Base-by-base conservation (phyloP, 2,329 filamentous ascomycete species). In the Neonectria sp. region DNA sequence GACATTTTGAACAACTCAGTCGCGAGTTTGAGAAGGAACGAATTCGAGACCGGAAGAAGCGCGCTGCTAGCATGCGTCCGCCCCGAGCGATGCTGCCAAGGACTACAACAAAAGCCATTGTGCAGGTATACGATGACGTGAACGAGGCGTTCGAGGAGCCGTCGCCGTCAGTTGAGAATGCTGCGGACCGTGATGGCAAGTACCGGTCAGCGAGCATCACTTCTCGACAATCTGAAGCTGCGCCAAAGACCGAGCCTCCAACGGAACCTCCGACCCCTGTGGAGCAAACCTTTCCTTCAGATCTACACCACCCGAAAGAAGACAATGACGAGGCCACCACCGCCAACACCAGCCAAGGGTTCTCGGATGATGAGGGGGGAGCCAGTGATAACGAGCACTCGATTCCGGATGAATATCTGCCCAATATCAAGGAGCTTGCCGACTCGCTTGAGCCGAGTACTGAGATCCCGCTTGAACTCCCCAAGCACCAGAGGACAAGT, bases 21-120 rank as follows among this genome's bases (percentile, higher is more conserved):
- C 92, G 95, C 27, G 97, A 99, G 77, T 99, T 99, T 73, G 95
- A 98, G 77, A 97, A 95, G 75, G 95, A 99, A 81, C 90, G 96
- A 51, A 89, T 97, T 72, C 92, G 93, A 55, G 95, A 98, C 79
- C 90, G 93, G 71, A 92, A 92, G 75, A 92, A 95, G 78, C 86
- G 94, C 66, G 93, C 94, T 29, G 93, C 93, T 52, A 94, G 91
- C 76, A 91, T 92, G 77, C 85, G 87, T 49, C 86, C 89, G 78
- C 93, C 94, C 15, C 89, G 95, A 68, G 94, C 94, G 1, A 95
- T 95, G 78, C 81, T 90, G 25, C 95, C 96, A 24, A 90, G 96
- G 71, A 94, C 95, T 46, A 95, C 94, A 21, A 97, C 95, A n/a
- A 96, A 95, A 75, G 95, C 96, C 7, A 95, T 97, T 67, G 95